These are phyloP conservation scores for Mortierella sp. DNA, from an alignment of 371 early-diverging fungal species.

Conservation along the genomic window DNA sequence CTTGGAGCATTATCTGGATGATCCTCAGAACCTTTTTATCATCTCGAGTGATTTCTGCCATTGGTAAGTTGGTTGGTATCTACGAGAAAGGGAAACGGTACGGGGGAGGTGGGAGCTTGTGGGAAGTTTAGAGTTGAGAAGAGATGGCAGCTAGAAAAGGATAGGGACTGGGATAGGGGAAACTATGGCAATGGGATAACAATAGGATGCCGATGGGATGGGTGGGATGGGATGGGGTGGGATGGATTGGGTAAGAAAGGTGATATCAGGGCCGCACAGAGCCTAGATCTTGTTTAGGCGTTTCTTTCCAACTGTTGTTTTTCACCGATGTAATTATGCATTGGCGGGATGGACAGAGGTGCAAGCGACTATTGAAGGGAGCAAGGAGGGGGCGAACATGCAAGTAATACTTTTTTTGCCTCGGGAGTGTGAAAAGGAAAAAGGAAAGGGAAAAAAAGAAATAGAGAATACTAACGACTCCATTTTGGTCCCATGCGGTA, in stretches of 20 bases:
- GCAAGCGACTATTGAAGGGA: background rate
- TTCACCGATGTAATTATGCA: background rate
- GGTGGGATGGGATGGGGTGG: background rate
- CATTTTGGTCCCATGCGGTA: constrained; percentile 7
- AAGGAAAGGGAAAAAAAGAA: background rate
- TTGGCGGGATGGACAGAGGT: background rate
- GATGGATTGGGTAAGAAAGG: background rate
- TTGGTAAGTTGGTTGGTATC: constrained; percentile 68
- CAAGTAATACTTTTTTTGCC: background rate
- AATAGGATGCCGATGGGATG: background rate
- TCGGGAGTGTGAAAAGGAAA: background rate
- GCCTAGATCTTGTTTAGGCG: background rate
- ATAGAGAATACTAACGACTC: background rate
- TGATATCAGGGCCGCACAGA: background rate
- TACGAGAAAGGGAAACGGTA: background rate
- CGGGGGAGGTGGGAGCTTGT: background rate
- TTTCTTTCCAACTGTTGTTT: background rate
- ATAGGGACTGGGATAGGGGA: background rate
- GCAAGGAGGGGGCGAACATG: background rate
- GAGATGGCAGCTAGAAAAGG: background rate
- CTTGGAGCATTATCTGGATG: constrained; percentile 78
- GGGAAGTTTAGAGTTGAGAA: background rate
- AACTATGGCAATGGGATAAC: background rate
- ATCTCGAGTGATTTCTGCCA: constrained; percentile 98
- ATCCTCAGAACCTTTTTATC: constrained; percentile 83